phyloP scores from a whole-genome alignment of 768 basidiomycete species.

The Suillus decipiens region DNA sequence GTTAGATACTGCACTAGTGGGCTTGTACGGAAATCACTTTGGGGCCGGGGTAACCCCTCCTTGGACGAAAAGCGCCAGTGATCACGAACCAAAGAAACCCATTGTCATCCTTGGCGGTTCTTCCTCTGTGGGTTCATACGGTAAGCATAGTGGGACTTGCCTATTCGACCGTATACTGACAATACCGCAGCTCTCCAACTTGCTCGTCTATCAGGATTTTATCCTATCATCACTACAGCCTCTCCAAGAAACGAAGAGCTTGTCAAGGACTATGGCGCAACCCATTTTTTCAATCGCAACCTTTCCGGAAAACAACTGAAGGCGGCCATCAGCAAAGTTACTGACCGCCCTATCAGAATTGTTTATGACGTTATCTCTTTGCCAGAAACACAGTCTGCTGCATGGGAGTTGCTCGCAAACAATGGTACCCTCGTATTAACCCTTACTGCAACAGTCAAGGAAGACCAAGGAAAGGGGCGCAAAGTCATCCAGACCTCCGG shows the following conservation, averaged over 20 bases:
- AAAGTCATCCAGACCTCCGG: constrained; percentile 24
- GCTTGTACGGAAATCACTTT: constrained; percentile 42
- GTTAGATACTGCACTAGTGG: constrained; percentile 47
- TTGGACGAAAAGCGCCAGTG: constrained; percentile 32
- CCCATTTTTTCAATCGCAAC: constrained; percentile 40
- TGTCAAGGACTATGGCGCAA: constrained; percentile 42
- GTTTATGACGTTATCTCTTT: constrained; percentile 35
- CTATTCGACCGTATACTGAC: constrained; percentile 7
- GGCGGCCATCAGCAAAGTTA: constrained; percentile 29
- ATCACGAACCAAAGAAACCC: constrained; percentile 43
- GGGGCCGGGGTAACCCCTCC: constrained; percentile 43
- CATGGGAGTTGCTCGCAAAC: constrained; percentile 32
- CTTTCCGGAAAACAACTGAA: constrained; percentile 19
- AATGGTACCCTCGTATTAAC: constrained; percentile 37
- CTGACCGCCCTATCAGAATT: constrained; percentile 22
- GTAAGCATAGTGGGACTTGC: constrained; percentile 27
- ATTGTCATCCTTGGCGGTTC: constrained; percentile 51
- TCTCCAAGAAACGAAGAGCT: constrained; percentile 30
- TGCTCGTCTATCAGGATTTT: constrained; percentile 41
- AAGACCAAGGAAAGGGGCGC: constrained; percentile 26
- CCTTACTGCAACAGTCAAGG: constrained; percentile 22
- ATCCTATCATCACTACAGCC: constrained; percentile 44
- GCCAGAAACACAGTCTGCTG: constrained; percentile 37
- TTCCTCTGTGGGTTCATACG: constrained; percentile 48
- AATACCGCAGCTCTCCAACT: constrained; percentile 38